Base-by-base conservation (phyloP, 139 green algal species). In the Bryopsis sp. region DNA sequence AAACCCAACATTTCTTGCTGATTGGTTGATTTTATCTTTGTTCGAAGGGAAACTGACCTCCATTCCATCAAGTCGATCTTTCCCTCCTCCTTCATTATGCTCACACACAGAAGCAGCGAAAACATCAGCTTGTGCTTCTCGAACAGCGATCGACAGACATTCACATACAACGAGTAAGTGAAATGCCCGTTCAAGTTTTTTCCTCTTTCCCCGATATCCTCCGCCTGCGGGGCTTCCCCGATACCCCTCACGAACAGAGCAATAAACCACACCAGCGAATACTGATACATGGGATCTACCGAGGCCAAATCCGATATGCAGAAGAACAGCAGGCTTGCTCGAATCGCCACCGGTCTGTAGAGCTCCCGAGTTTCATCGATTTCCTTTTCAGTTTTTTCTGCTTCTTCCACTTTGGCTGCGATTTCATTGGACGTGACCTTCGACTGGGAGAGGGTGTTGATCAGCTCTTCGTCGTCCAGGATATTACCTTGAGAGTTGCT, bases 221-320 rank as follows among this genome's bases (percentile, higher is more conserved):
- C 67, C 28, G 80, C 66, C 61, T 78, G 33, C 67, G 78, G 79
- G 5, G 82, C 79, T 35, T 84, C 77, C 28, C 82, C 74, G 31
- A 91, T 86, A 48, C 72, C 76, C 15, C 75, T 66, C 28, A 82
- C 63, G 70, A 86, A 86, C 3, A 86, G 78, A 28, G 47, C 64
- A 69, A 85, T 82, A 78, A 81, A 88, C 78, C 79, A 88, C 2
- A 78, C 54, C 11, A 90, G 76, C 32, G 62, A 79, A 77, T 90
- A 89, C 78, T 92, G 85, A 77, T 91, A 91, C 85, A 92, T 92
- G 58, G 85, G 85, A 71, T 92, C 85, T 32, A 92, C 80, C 48
- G 78, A 47, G 22, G 82, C 82, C n/a, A 92, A 74, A 72, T 92
- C 84, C 35, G 65, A 75, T 73, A 92, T 92, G 76, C 84, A 89